Evolutionary conservation across 2,329 filamentous ascomycete genomes (phyloP), one percentile per base, ranked within the genome.

Genomic region (Spiromastix sp.): DNA sequence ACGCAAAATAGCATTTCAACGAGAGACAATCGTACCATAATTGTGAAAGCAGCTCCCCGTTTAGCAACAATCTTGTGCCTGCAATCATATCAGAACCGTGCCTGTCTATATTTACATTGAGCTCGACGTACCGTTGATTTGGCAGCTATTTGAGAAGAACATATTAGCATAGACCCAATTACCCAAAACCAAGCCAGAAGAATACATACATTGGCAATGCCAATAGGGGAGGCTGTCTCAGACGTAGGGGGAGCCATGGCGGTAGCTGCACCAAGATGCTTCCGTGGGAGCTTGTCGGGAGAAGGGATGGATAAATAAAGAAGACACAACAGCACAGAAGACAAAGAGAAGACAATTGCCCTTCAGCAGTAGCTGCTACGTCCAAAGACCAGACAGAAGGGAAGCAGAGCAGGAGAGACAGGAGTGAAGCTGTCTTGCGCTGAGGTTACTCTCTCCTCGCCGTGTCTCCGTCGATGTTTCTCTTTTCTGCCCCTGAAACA

Each of bases 11-110:
- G 17, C 11, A 22, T 5, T 6, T 5, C 21, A 31, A 30, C 10
- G 15, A 4, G 8, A 16, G 32, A 24, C 27, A 32, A 33, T 48
- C 71, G 44, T 71, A 95, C 91, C 91, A 98, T 98, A 58, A 98
- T 95, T 48, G 91, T 98, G 69, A 98, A 98, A 59, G 87, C 84
- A 57, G 91, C 93, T 68, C 91, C 91, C 68, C 93, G 81, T 67
- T 79, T 80, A 43, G 77, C 77, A 53, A 81, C 77, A 57, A 81
- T 81, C 67, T 80, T 80, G 70, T 80, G 77, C 55, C 74, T 77
- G 50, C 9, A 22, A 36, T 17, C 12, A 67, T 81, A 25, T 34
- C 20, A 34, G 24, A 22, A n/a, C n/a, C n/a, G n/a, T n/a, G n/a
- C n/a, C n/a, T n/a, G n/a, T n/a, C n/a, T n/a, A n/a, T n/a, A n/a